These are phyloP conservation scores for Calonectria honghensis DNA, from an alignment of 2,329 filamentous ascomycete species.

Conservation along the genomic window DNA sequence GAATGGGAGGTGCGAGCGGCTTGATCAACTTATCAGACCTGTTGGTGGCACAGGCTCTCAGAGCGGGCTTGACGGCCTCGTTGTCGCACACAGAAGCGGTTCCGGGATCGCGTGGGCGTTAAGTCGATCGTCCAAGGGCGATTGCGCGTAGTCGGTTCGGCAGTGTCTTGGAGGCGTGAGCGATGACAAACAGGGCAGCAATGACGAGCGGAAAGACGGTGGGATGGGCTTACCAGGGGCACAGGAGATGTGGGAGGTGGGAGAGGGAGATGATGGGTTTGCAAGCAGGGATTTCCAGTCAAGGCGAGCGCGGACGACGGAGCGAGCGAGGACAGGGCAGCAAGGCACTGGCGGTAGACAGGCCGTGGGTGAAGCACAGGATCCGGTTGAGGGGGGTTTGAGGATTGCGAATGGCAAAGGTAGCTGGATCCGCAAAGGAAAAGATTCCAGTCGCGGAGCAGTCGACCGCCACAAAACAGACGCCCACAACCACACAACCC, in stretches of 20 bases:
- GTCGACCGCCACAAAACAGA: constrained; percentile 54
- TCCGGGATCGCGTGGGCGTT: constrained; percentile 44
- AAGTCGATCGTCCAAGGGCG: constrained; percentile 46
- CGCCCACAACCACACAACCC: constrained; percentile 33
- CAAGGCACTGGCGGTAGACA: constrained; percentile 9
- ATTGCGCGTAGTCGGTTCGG: constrained; percentile 47
- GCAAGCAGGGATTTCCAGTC: constrained; percentile 38
- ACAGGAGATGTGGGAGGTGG: constrained; percentile 33
- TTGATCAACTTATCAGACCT: constrained; percentile 43
- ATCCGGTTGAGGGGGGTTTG: constrained; percentile 47
- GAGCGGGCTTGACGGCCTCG: constrained; percentile 44
- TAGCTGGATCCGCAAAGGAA: constrained; percentile 53
- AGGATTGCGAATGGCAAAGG: constrained; percentile 49
- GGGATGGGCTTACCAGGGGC: constrained; percentile 50
- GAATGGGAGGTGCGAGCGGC: constrained; percentile 34
- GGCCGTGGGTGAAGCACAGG: constrained; percentile 33
- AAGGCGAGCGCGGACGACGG: constrained; percentile 32
- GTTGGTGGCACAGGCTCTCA: constrained; percentile 51
- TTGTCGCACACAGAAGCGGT: constrained; percentile 50
- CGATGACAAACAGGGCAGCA: constrained; percentile 50
- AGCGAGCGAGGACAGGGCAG: constrained; percentile 14
- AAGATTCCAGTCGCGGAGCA: constrained; percentile 56
- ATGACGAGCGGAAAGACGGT: constrained; percentile 47
- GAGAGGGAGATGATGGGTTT: constrained; percentile 15
- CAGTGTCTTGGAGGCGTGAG: constrained; percentile 48